Evolutionary conservation across 192 early-diverging fungal genomes (phyloP), one percentile per base, ranked within the genome.

Genomic region (Backusella macrospora): DNA sequence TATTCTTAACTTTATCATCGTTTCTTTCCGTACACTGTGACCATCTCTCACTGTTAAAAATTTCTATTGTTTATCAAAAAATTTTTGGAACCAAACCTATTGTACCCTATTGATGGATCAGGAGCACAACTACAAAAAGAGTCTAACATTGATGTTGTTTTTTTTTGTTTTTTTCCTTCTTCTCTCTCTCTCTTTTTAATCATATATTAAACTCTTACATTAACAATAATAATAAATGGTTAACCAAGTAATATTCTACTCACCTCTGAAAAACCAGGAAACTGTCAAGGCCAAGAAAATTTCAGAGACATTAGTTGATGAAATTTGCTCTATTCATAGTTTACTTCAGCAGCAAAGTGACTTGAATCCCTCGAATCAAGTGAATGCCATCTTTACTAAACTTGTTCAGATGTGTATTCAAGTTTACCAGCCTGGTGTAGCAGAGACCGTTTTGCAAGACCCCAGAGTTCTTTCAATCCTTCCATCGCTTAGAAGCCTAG

Each of bases 331-430:
- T 8, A 39, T 65, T 1, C 64, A 65, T 39, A 1, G n/a, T 8
- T 39, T 10, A 15, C n/a, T 65, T 37, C 5, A 18, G 10, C 15
- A 65, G 18, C 34, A 40, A 37, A 14, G n/a, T 9, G 64, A 65
- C 18, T 38, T 65, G 6, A 42, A 2, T 9, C 77, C 77, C 1
- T 40, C 67, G 14, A 39, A 42, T 2, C 37, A 68, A 40, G 62
- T 67, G 15, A 78, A 78, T 62, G 68, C 68, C 6, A 6, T 78
- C 0, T 78, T 78, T 40, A 70, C 71, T 3, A 72, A 62, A 16
- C 52, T 79, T 18, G 78, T 79, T 15, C 62, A 65, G 4, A 47
- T 79, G 3, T 70, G 68, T 59, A 79, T 71, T 44, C 23, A 45
- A 5, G 59, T 39, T 8, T 68, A 68, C 21, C 63, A 74, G 3